These are phyloP conservation scores for Drechslera avenae DNA, from an alignment of 2,329 filamentous ascomycete genomes.

Conservation along the genomic window DNA sequence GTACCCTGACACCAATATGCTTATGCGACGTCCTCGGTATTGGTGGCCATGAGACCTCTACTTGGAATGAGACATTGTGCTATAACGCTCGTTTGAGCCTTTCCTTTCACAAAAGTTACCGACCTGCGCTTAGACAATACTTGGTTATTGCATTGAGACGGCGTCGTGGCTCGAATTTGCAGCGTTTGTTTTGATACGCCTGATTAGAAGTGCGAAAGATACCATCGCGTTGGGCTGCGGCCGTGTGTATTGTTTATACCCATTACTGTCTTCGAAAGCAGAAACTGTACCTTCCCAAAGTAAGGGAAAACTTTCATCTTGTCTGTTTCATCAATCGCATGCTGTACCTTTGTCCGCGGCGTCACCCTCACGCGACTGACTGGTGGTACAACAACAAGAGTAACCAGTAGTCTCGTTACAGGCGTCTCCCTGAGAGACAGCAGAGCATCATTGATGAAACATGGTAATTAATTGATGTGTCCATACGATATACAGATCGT, in stretches of 20 bases:
- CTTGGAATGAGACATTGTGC: background rate
- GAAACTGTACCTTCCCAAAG: constrained; percentile 1
- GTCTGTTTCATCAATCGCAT: constrained; percentile 5
- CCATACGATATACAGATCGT: background rate
- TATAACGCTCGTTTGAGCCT: background rate
- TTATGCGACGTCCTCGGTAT: background rate
- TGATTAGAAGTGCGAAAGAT: constrained; percentile 24
- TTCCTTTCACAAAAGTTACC: background rate
- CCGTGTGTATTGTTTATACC: constrained; percentile 28
- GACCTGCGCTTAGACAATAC: background rate
- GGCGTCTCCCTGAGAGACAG: background rate
- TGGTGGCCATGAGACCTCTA: background rate
- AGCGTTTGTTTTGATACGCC: constrained; percentile 17
- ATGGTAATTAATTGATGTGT: background rate
- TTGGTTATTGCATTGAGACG: background rate
- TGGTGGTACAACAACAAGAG: constrained; percentile 17
- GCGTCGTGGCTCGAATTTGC: constrained; percentile 6
- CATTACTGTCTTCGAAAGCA: constrained; percentile 23
- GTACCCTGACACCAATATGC: background rate
- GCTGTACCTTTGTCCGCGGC: constrained; percentile 9
- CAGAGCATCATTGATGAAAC: background rate
- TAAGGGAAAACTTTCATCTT: constrained; percentile 19
- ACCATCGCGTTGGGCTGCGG: constrained; percentile 29
- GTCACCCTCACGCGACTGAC: constrained; percentile 18
- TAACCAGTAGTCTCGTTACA: background rate